phyloP scores from a whole-genome alignment of 768 basidiomycete genomes.

The Suillus discolor region DNA sequence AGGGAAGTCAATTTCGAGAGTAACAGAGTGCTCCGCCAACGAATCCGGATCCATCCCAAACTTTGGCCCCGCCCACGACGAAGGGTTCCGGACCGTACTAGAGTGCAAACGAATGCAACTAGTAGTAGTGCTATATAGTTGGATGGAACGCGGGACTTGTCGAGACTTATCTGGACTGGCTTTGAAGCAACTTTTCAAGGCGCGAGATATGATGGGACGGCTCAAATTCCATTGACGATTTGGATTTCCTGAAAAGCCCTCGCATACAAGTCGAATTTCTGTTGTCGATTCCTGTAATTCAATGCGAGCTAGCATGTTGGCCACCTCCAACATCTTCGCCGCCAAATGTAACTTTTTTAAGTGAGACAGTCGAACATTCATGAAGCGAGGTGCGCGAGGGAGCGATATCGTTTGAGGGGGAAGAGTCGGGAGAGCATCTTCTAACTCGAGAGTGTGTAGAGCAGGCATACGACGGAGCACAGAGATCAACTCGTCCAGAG shows the following conservation, averaged over 20 bases:
- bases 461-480: conserved; percentile 37
- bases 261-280: neutral
- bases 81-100: neutral
- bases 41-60: neutral
- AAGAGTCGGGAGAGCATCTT: conserved; percentile 34
- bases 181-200: neutral
- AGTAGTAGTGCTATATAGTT: neutral
- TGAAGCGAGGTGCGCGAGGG: neutral
- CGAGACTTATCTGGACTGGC: neutral
- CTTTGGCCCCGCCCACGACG: neutral
- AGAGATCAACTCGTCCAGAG: conserved; percentile 32
- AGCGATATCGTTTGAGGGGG: neutral
- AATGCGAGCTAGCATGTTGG: neutral
- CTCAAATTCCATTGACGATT: neutral
- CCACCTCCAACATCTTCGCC: neutral
- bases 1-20: neutral
- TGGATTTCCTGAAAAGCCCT: neutral
- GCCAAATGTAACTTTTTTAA: neutral
- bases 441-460: conserved; percentile 37
- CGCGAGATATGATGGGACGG: neutral
- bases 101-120: neutral
- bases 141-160: neutral
- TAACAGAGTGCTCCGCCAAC: neutral
- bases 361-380: conserved; percentile 1
- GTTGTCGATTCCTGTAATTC: neutral